A percentile compares a stretch with the other conserved stretches of the same genome.
Conservation (phyloP, 305 asterid genomes). For the Fraxinus angustifolia region DNA sequence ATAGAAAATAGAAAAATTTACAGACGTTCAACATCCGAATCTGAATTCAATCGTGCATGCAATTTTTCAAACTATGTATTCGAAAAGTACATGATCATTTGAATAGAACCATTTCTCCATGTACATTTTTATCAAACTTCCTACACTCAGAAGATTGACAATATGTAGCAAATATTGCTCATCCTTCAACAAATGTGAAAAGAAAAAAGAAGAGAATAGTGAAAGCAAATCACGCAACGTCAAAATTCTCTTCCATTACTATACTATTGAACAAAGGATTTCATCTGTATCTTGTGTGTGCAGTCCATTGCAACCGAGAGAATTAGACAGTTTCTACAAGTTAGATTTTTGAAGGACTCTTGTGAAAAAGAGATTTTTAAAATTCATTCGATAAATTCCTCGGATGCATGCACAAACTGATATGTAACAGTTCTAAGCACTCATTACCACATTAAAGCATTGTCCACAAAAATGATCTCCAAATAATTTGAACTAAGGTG, state of each 20-base stretch:
- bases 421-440: not conserved
- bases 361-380: not conserved
- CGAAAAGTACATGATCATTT: not conserved
- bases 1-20: not conserved
- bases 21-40: not conserved
- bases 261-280: not conserved
- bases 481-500: not conserved
- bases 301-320: not conserved
- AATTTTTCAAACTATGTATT: not conserved
- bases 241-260: not conserved
- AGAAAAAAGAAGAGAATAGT: not conserved
- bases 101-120: not conserved
- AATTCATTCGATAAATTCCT: not conserved
- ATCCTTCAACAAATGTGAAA: not conserved
- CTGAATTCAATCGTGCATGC: not conserved
- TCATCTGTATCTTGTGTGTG: not conserved
- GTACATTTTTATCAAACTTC: not conserved
- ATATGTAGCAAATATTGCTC: not conserved
- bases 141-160: not conserved
- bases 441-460: not conserved
- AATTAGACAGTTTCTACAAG: not conserved
- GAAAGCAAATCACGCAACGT: not conserved
- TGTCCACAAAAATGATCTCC: not conserved
- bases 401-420: not conserved
- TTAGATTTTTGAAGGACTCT: not conserved